Conservation (phyloP, 2,329 filamentous ascomycete genomes). For the Talaromyces sp. region DNA sequence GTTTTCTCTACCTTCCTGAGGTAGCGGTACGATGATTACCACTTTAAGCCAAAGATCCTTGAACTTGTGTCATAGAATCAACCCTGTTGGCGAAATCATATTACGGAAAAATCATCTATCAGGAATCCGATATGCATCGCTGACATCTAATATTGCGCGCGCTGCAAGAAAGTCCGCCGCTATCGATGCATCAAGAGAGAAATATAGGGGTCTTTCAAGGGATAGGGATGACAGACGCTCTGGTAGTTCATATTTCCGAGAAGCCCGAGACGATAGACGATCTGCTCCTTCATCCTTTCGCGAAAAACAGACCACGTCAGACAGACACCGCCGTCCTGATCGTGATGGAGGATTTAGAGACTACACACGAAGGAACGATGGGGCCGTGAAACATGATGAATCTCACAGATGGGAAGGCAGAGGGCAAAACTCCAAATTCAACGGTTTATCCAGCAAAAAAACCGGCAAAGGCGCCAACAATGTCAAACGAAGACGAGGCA, state of each 20-base stretch:
- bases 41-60: background rate
- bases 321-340: background rate
- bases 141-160: constrained; percentile 66
- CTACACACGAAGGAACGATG: background rate
- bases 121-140: constrained; percentile 49
- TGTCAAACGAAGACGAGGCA: constrained; percentile 14
- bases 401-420: background rate
- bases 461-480: constrained; percentile 2
- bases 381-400: background rate
- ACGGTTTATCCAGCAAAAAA: background rate
- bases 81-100: constrained; percentile 3
- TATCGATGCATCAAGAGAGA: constrained; percentile 9
- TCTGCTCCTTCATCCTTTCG: background rate
- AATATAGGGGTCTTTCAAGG: background rate
- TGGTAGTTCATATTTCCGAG: background rate
- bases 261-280: background rate
- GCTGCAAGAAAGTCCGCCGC: constrained; percentile 55
- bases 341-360: background rate
- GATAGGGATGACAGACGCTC: background rate
- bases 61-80: constrained; percentile 7
- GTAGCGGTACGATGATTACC: constrained; percentile 3
- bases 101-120: constrained; percentile 18
- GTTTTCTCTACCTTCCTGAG: background rate
- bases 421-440: background rate
- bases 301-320: background rate